Conservation (phyloP, 140 eudicot genomes). For the Oenanthe javanica region DNA sequence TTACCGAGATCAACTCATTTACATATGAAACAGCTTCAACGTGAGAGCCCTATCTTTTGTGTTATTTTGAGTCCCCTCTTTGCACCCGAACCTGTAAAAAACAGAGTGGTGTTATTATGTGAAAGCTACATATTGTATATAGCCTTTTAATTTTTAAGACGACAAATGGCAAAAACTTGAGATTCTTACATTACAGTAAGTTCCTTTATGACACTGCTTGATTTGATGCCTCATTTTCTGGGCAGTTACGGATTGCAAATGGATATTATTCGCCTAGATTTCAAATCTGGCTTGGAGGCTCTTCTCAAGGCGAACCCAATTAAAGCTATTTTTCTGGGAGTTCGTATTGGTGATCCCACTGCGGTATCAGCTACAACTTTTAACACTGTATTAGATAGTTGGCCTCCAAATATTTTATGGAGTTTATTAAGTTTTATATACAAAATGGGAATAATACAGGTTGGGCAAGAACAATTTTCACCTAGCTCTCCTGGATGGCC, state of each 20-base stretch:
- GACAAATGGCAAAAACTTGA: background rate
- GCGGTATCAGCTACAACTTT: slow-evolving; percentile 42
- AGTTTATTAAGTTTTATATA: background rate
- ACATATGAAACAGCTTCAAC: slow-evolving; percentile 67
- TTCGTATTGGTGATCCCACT: slow-evolving; percentile 95
- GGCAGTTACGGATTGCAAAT: slow-evolving; percentile 70
- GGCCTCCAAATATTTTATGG: background rate
- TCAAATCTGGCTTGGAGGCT: slow-evolving; percentile 89
- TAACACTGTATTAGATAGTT: background rate
- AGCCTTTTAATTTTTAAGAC: background rate
- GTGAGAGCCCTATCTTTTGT: slow-evolving; percentile 25
- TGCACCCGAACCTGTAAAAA: background rate
- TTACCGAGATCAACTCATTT: slow-evolving; percentile 88
- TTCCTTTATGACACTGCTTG: background rate
- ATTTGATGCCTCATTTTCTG: slow-evolving; percentile 14
- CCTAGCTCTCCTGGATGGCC: slow-evolving; percentile 99
- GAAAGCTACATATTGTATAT: background rate
- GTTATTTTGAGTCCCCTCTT: background rate
- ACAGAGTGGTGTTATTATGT: background rate
- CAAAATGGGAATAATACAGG: slow-evolving; percentile 33
- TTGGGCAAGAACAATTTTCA: slow-evolving; percentile 91
- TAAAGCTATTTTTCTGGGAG: slow-evolving; percentile 92
- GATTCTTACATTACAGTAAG: background rate
- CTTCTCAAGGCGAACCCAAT: slow-evolving; percentile 65
- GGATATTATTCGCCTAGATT: slow-evolving; percentile 82